A percentile compares a stretch with the other conserved stretches of the same genome.
Conservation (phyloP, 2,329 filamentous ascomycete species). For the Exophiala sideris region DNA sequence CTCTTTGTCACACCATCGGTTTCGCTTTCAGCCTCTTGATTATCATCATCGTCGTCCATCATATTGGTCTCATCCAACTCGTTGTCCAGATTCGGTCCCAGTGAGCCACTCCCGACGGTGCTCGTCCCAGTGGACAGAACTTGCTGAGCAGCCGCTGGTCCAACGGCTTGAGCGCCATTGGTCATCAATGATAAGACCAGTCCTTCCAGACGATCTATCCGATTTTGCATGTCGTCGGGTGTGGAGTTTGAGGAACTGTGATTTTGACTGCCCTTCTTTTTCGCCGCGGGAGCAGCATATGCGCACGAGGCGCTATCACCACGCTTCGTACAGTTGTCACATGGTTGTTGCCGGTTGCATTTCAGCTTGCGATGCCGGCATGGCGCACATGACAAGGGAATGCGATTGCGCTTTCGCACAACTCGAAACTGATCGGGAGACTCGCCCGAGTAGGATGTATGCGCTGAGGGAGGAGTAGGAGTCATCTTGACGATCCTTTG, state of each 20-base stretch:
- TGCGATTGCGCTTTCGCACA: constrained; percentile 85
- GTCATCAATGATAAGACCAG: constrained; percentile 93
- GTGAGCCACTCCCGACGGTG: constrained; percentile 44
- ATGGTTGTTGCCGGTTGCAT: constrained; percentile 87
- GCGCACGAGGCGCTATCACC: constrained; percentile 77
- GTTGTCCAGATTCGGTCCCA: constrained; percentile 35
- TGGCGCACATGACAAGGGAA: constrained; percentile 86
- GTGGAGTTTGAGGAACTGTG: constrained; percentile 53
- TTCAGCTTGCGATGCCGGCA: constrained; percentile 92
- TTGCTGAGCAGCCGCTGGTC: constrained; percentile 58
- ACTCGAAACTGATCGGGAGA: constrained; percentile 87
- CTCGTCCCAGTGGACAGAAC: constrained; percentile 32
- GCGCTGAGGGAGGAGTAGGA: constrained; percentile 73
- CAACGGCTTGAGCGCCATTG: constrained; percentile 65
- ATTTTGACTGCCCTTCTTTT: constrained; percentile 64
- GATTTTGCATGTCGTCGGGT: constrained; percentile 97
- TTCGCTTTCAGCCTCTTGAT: constrained; percentile 62
- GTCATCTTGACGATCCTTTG: constrained; percentile 52
- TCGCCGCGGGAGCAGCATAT: constrained; percentile 68
- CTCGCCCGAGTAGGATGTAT: constrained; percentile 66
- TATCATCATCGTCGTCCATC: constrained; percentile 54
- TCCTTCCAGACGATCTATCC: constrained; percentile 91
- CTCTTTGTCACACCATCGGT: constrained; percentile 68
- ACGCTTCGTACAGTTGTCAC: constrained; percentile 90
- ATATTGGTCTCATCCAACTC: constrained; percentile 31